Base-by-base conservation (phyloP, 2,329 filamentous ascomycete genomes). In the Hyphodiscus sp. region DNA sequence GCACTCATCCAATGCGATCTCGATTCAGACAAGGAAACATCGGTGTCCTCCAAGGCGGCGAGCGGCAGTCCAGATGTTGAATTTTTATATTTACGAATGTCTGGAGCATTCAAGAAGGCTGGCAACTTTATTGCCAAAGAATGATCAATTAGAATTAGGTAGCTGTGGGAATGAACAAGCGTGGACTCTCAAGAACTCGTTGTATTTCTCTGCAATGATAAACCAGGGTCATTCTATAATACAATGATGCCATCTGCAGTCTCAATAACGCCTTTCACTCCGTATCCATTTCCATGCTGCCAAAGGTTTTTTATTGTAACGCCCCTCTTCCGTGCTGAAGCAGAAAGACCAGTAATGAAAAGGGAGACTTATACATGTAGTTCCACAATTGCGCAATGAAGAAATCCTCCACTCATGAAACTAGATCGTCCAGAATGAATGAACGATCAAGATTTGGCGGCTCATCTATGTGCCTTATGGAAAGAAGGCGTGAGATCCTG, bases 141-240 rank as follows among this genome's bases (percentile, higher is more conserved):
- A 26, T 26, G 23, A 26, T 26, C 23, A 26, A 26, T 26, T 8
- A 26, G 8, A n/a, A 26, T 3, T 4, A 26, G 23, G 23, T 26
- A 8, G 23, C 3, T 26, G 8, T 26, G 23, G 23, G 23, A 26
- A 26, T 26, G 3, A 26, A 26, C 23, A 26, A 26, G 8, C 23
- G 23, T 26, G 11, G 11, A 15, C 33, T 5, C 13, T 13, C 11
- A 13, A 38, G 20, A 38, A 50, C 6, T 51, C 26, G 16, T 41
- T 41, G 19, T 49, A 49, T 49, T 49, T 18, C 20, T 8, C 16
- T 16, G 18, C 20, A 26, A 20, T 41, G 33, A 47, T 51, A 44
- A 44, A 50, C 18, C 41, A 41, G 45, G 47, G 51, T 47, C 44
- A 50, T 41, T 50, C 49, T 57, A 54, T 50, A 43, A 52, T 57